Base-by-base conservation (phyloP, 2,329 filamentous ascomycete species). In the Aspergillus phoenicis region DNA sequence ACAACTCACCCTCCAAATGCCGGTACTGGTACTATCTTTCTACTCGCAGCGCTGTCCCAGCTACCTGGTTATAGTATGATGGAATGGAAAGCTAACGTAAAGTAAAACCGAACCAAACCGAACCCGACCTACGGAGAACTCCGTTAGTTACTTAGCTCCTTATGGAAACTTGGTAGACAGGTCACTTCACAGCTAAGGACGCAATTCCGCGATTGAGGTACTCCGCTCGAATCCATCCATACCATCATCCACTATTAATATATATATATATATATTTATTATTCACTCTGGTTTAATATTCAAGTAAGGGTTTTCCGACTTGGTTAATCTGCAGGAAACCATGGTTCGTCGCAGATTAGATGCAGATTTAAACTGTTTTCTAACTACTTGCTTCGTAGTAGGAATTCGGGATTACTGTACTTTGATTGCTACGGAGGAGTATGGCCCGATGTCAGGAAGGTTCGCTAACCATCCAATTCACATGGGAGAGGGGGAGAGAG, bases 321-420 rank as follows among this genome's bases (percentile, higher is more conserved):
- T 17, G 47, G 26, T 51, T 51, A 56, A 56, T 36, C 53, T 45
- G 53, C 41, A 45, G 53, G 26, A 56, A 56, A 56, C 53, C 30
- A 45, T 56, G 53, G 53, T 56, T 56, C 53, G 43, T 56, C 39
- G 41, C 53, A 36, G 38, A 45, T 55, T 56, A 45, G 43, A 56
- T 36, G 43, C 24, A 33, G 24, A n/a, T 30, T 33, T 36, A 28
- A 20, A 43, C 8, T 17, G 28, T 33, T 22, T 28, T 45, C 38
- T 45, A 30, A 36, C 26, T 33, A 30, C 7, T 22, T 36, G 4
- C 33, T 36, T 36, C 5, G 33, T 36, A 36, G 39, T 43, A 20
- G 20, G 20, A 20, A 39, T 10, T n/a, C 26, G 26, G 26, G 6
- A 26, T 26, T 26, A 20, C 20, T 20, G 20, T 26, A 36, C 11